phyloP scores from a whole-genome alignment of 441 rosid species.

The Erodium texanum region DNA sequence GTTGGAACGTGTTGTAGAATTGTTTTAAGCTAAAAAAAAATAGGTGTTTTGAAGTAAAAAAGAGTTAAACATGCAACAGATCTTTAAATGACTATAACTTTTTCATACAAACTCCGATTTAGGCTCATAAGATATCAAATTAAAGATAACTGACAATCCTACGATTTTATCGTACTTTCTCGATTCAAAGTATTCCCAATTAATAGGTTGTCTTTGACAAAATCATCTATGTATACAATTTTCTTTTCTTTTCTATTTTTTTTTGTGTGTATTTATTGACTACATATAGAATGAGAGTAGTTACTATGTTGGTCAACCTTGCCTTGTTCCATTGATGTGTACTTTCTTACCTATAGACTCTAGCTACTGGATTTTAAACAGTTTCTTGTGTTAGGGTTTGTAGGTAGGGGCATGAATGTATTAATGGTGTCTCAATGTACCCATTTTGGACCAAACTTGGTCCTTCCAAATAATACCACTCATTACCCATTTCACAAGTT shows the following conservation, averaged over 20 bases:
- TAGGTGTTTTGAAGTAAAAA: too few relatives aligned
- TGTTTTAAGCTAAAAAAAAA: too few relatives aligned
- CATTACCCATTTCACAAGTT: background rate
- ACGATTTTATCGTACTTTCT: too few relatives aligned
- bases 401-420: background rate
- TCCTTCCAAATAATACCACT: background rate
- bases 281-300: background rate
- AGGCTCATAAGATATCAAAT: too few relatives aligned
- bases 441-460: conserved; percentile 1
- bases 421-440: background rate
- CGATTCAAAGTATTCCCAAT: too few relatives aligned
- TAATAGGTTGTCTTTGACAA: too few relatives aligned
- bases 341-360: background rate
- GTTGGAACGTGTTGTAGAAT: too few relatives aligned
- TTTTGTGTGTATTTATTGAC: background rate
- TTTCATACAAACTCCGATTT: too few relatives aligned
- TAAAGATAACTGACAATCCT: too few relatives aligned
- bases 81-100: too few relatives aligned
- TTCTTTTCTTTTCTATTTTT: background rate
- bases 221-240: too few relatives aligned
- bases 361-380: conserved; percentile 3
- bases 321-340: background rate
- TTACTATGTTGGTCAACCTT: background rate
- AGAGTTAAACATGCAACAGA: too few relatives aligned
- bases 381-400: background rate